phyloP scores from a whole-genome alignment of 2,329 filamentous ascomycete species.

The Aspergillus hortae region DNA sequence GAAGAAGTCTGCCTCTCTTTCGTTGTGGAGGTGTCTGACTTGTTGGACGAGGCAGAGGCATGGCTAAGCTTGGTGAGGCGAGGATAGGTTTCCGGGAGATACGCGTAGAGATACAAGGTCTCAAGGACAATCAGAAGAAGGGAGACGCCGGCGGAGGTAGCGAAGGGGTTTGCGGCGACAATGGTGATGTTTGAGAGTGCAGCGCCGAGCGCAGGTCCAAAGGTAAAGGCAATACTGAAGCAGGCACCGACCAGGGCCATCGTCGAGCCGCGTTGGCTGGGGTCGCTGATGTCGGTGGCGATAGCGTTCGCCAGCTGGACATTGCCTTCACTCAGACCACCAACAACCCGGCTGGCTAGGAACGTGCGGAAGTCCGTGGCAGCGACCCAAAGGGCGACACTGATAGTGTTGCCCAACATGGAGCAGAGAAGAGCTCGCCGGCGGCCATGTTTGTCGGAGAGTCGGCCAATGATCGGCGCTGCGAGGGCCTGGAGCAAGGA shows the following conservation, averaged over 20 bases:
- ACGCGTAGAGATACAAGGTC: constrained; percentile 80
- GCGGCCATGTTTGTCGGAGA: constrained; percentile 86
- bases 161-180: constrained; percentile 87
- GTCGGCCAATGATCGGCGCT: constrained; percentile 81
- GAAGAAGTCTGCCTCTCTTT: background rate
- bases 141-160: constrained; percentile 84
- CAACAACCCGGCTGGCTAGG: constrained; percentile 85
- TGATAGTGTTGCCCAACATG: constrained; percentile 90
- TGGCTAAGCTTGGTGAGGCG: constrained; percentile 54
- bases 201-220: constrained; percentile 88
- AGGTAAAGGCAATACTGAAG: constrained; percentile 96
- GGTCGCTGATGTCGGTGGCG: constrained; percentile 90
- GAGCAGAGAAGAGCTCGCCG: constrained; percentile 82
- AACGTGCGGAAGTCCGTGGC: constrained; percentile 96
- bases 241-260: constrained; percentile 96
- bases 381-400: constrained; percentile 88
- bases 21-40: background rate
- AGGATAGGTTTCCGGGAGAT: constrained; percentile 74
- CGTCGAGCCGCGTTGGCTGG: constrained; percentile 76
- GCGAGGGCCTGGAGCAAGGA: constrained; percentile 88
- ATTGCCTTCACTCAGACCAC: constrained; percentile 92
- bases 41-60: constrained; percentile 17
- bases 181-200: constrained; percentile 73
- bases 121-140: constrained; percentile 80
- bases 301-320: constrained; percentile 95